Evolutionary conservation across 768 basidiomycete genomes (phyloP).

Genomic region (Trametes gibbosa): DNA sequence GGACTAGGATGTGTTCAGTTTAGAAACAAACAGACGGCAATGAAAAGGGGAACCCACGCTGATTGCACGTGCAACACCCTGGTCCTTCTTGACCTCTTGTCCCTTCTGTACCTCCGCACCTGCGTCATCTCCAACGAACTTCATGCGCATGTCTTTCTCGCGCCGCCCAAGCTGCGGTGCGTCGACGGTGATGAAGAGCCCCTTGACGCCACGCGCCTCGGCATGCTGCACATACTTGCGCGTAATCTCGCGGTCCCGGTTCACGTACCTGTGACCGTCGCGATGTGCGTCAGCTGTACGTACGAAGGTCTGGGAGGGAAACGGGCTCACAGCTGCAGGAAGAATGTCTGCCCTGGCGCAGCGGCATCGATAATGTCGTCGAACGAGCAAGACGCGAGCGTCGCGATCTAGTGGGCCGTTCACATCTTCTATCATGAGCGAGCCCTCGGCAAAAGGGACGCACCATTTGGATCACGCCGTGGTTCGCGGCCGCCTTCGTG

Average conservation of each 20-base stretch:
- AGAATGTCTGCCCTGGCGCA: constrained; percentile 73
- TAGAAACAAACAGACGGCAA: not conserved
- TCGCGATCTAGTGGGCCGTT: constrained; percentile 73
- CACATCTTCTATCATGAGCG: not conserved
- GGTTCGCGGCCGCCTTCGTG: constrained; percentile 83
- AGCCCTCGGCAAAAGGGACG: not conserved
- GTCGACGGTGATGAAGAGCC: constrained; percentile 95
- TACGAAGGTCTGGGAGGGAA: not conserved
- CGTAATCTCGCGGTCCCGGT: constrained; percentile 83
- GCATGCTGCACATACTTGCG: constrained; percentile 87
- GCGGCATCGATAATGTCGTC: constrained; percentile 91
- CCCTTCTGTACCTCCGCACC: constrained; percentile 50
- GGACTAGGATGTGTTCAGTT: constrained; percentile 43
- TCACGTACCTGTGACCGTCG: constrained; percentile 67
- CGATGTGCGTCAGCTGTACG: not conserved
- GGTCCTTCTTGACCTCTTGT: constrained; percentile 36
- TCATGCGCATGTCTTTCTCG: constrained; percentile 63
- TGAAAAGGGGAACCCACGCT: constrained; percentile 50
- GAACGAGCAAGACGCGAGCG: constrained; percentile 94
- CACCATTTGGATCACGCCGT: constrained; percentile 74
- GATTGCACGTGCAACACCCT: constrained; percentile 90
- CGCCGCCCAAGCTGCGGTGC: constrained; percentile 93
- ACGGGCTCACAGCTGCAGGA: constrained; percentile 70
- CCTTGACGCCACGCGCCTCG: constrained; percentile 86
- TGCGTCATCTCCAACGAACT: constrained; percentile 50